Base-by-base conservation (phyloP, 139 green algal genomes). In the Astrephomene gubernaculifera region DNA sequence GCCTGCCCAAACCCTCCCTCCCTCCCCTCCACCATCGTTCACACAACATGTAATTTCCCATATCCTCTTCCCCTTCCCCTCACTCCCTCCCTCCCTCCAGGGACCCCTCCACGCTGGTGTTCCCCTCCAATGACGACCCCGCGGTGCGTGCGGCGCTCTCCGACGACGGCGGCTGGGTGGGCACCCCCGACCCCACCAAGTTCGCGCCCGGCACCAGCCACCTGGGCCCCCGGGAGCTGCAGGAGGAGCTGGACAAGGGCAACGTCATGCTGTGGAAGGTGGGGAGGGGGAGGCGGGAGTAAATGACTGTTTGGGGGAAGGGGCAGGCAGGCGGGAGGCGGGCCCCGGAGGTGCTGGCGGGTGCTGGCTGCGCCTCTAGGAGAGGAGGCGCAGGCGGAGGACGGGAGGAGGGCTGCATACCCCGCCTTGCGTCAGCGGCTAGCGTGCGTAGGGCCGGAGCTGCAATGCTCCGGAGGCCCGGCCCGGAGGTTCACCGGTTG, bases 191-290 rank as follows among this genome's bases (percentile, higher is more conserved):
- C 79, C 83, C 87, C 33, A 43, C 31, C 53, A 83, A 88, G 45
- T 91, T 76, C 35, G 71, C 71, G 1, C 52, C 83, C 0, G 79
- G 79, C 79, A 91, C 79, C 24, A 78, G 44, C 5, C 5, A 39
- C 2, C 65, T 89, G 33, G 80, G 49, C n/a, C 53, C 52, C 4
- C n/a, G 78, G 36, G 78, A 91, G 70, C 36, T 91, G 22, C 19
- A 86, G 67, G 80, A 91, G 64, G 87, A 91, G 78, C 33, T 89
- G 4, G 36, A 44, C 0, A 87, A 87, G 39, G 87, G 87, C 36
- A 91, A 89, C 41, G 43, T 91, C 22, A 72, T 73, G 76, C 3
- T 83, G 19, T 83, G 76, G 76, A 83, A 83, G 60, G 76, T 82
- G 74, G 33, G n/a, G n/a, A n/a, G n/a, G n/a, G n/a, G n/a, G n/a